A percentile compares a stretch with the other conserved stretches of the same genome.
phyloP scores from a whole-genome alignment of 345 rosid species.

The Kernera saxatilis region DNA sequence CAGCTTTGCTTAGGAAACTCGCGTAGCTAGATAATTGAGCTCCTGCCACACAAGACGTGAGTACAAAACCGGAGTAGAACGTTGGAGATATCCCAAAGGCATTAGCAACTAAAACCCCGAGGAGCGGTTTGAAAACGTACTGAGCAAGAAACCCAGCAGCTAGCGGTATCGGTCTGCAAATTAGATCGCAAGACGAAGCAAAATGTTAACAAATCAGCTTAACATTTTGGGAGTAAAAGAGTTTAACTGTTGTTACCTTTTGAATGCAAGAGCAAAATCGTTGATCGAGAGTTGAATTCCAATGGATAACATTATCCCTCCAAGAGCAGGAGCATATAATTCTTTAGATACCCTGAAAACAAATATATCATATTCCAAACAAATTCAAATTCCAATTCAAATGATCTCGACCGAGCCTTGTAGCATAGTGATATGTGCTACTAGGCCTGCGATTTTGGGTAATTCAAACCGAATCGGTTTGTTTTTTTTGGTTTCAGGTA shows the following conservation, averaged over 20 bases:
- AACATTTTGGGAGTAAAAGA: not conserved
- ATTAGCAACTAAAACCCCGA: conserved; percentile 62
- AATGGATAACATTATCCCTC: conserved; percentile 79
- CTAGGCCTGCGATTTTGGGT: too few relatives aligned
- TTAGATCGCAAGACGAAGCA: too few relatives aligned
- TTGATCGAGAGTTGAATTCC: conserved; percentile 69
- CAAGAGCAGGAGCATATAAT: conserved; percentile 79
- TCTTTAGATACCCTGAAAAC: conserved; percentile 74
- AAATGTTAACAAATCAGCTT: not conserved
- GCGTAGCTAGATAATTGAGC: conserved; percentile 55
- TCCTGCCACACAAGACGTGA: conserved; percentile 62
- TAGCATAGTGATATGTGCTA: too few relatives aligned
- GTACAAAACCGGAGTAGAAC: conserved; percentile 70
- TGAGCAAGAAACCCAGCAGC: conserved; percentile 59
- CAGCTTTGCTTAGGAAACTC: conserved; percentile 26
- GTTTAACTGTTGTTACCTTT: conserved; percentile 37
- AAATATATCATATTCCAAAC: not conserved
- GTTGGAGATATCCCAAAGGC: conserved; percentile 52
- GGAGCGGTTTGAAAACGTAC: conserved; percentile 58
- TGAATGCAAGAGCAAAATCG: conserved; percentile 74
- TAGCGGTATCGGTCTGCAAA: conserved; percentile 64
- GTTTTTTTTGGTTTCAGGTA: too few relatives aligned
- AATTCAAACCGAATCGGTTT: too few relatives aligned
- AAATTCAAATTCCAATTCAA: not conserved
- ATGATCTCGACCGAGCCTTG: too few relatives aligned